These are phyloP conservation scores for Plasmopara viticola DNA, from an alignment of 352 stramenopile genomes.

Conservation along the genomic window DNA sequence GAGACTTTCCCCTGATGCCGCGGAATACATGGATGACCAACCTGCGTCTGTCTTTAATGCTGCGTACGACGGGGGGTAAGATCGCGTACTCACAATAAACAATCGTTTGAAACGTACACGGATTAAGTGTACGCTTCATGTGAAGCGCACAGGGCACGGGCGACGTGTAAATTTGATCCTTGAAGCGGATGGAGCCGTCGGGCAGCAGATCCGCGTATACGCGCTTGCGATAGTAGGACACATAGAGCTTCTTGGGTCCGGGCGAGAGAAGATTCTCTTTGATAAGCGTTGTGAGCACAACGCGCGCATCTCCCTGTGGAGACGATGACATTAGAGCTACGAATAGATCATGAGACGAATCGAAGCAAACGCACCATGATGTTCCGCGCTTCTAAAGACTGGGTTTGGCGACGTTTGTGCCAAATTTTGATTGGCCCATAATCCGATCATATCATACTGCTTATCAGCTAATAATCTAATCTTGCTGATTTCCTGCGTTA, in stretches of 20 bases:
- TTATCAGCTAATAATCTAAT: not conserved
- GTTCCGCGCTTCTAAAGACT: not conserved
- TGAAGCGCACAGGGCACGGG: constrained; percentile 62
- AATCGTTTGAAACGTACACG: constrained; percentile 29
- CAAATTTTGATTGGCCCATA: not conserved
- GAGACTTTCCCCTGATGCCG: constrained; percentile 53
- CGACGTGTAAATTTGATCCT: constrained; percentile 71
- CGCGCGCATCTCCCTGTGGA: constrained; percentile 53
- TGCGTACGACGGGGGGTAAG: constrained; percentile 14
- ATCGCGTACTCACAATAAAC: not conserved
- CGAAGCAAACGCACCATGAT: constrained; percentile 1
- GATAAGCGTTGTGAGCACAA: constrained; percentile 59
- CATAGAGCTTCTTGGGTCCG: constrained; percentile 64
- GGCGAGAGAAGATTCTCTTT: constrained; percentile 58
- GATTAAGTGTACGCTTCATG: constrained; percentile 80
- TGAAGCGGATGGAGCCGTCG: constrained; percentile 72
- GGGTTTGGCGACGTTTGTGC: not conserved
- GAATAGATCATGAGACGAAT: not conserved
- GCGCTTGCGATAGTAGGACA: constrained; percentile 79
- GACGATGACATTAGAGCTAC: not conserved
- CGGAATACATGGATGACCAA: constrained; percentile 75
- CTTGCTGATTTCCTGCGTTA: not conserved
- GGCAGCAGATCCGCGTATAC: constrained; percentile 69
- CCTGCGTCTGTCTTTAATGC: constrained; percentile 71
- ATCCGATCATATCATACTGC: not conserved